Evolutionary conservation across 2,329 filamentous ascomycete species (phyloP), one percentile per base, ranked within the genome.

Genomic region (Claviceps sp.): DNA sequence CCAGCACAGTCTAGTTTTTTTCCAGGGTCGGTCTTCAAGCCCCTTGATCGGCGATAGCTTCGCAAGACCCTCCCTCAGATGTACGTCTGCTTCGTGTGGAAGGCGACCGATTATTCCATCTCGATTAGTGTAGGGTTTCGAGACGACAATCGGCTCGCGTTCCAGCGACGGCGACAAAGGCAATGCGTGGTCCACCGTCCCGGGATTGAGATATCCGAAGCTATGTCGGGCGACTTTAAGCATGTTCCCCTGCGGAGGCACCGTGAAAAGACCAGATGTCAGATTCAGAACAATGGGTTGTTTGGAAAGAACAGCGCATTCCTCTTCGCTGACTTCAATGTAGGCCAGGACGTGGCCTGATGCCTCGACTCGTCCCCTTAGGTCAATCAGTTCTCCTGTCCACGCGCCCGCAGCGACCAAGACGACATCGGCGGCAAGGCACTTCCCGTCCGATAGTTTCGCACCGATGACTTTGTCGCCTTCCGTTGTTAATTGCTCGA

Each of bases 381-480:
- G 72, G 65, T 95, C 86, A 52, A 96, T 70, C 22, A 96, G 74
- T 1, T 78, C 76, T 2, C 83, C 79, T 2, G 86, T 88, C 90
- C 91, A 97, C 4, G 91, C 89, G 16, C 91, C 91, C 0, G 89
- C 82, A 0, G 91, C 89, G 2, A 95, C 75, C 52, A 96, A 73
- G 37, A 86, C 83, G 7, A 95, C 73, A 54, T 88, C 85, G 2
- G 85, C 86, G 4, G 67, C 69, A 6, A 70, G 55, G 6, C 72
- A 22, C 73, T 50, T 55, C 6, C 62, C 61, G 47, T 65, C 61
- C n/a, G 57, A 57, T 46, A 69, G 48, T 56, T 62, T 62, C 16
- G 65, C 85, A 37, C 86, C 86, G 1, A 74, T 72, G n/a, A 77
- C 69, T 45, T 60, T 64, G 43, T 65, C 63, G 14, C 63, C 65